Base-by-base conservation (phyloP, 306 rosid species). In the Hippophae gyantsensis region DNA sequence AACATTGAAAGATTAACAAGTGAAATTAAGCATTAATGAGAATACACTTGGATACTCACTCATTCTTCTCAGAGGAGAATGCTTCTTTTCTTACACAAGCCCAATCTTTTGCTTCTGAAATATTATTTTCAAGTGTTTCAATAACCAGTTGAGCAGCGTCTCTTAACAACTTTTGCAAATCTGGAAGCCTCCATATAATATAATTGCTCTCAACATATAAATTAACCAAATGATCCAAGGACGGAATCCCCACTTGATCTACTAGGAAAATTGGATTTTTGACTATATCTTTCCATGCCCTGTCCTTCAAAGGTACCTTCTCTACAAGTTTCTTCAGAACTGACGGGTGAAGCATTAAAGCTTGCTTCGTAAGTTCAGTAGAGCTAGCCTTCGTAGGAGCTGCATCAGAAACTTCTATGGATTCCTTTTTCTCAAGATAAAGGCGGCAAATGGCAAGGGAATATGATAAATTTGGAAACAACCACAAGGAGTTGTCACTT, bases 331-430 rank as follows among this genome's bases (percentile, higher is more conserved):
- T 88, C 76, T 78, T 83, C 46, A 92, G 43, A 66, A 85, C 90
- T 1, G 92, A 70, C 64, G 99, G 96, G 67, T 88, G 96, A 75
- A 92, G 96, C 95, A 92, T 80, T 81, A 92, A 68, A 60, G 99
- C 99, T 79, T 92, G 99, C 80, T 84, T 86, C 94, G 85, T 82
- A 66, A 85, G 96, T 61, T 92, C 96, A 18, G 71, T 65, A 2
- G 95, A 80, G 74, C 86, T 68, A 53, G 93, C 65, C 79, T 74
- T 86, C 38, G 74, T 49, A 72, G 62, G 57, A 75, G 77, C 74
- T 6, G 8, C 11, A 60, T 52, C 44, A 62, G 62, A 53, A 70
- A 64, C 76, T 52, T 76, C 70, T n/a, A 76, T 70, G 51, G 72
- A 51, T 50, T 76, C 88, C 41, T 74, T 79, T 47, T 56, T 54